These are phyloP conservation scores for Rhynchosporium secalis DNA, from an alignment of 2,329 filamentous ascomycete species.

Conservation along the genomic window DNA sequence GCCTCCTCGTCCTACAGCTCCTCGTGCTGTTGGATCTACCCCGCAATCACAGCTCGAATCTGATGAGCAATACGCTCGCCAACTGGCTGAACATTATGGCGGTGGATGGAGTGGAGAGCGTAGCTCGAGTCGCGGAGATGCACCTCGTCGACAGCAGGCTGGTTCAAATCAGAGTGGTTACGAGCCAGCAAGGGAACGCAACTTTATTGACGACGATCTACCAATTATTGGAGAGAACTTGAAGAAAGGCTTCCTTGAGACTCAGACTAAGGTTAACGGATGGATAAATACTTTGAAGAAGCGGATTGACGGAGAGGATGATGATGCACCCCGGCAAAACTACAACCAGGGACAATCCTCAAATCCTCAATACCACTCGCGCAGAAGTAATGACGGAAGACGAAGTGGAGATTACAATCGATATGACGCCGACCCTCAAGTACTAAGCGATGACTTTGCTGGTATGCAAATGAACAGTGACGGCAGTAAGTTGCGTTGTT, in stretches of 20 bases:
- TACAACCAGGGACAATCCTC: constrained; percentile 41
- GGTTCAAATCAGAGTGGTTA: constrained; percentile 53
- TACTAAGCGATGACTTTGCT: constrained; percentile 86
- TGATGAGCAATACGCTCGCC: constrained; percentile 88
- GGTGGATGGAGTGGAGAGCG: constrained; percentile 57
- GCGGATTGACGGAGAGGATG: constrained; percentile 85
- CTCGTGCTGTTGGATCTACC: constrained; percentile 48
- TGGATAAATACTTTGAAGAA: constrained; percentile 94
- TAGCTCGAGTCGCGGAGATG: constrained; percentile 40
- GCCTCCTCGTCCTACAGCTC: constrained; percentile 72
- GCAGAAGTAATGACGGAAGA: constrained; percentile 63
- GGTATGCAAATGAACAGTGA: constrained; percentile 64
- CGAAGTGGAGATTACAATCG: constrained; percentile 85
- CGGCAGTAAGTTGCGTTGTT: constrained; percentile 53
- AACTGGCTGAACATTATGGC: constrained; percentile 85
- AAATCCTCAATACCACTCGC: constrained; percentile 42
- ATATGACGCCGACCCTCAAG: constrained; percentile 91
- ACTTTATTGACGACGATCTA: constrained; percentile 94
- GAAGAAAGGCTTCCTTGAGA: constrained; percentile 91
- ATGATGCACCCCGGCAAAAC: constrained; percentile 42
- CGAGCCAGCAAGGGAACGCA: constrained; percentile 72
- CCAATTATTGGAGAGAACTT: constrained; percentile 91
- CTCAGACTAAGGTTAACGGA: constrained; percentile 86
- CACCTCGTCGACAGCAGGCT: constrained; percentile 50
- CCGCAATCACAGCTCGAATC: constrained; percentile 80